Base-by-base conservation (phyloP, 371 early-diverging fungal genomes). In the Lichtheimia hyalospora region DNA sequence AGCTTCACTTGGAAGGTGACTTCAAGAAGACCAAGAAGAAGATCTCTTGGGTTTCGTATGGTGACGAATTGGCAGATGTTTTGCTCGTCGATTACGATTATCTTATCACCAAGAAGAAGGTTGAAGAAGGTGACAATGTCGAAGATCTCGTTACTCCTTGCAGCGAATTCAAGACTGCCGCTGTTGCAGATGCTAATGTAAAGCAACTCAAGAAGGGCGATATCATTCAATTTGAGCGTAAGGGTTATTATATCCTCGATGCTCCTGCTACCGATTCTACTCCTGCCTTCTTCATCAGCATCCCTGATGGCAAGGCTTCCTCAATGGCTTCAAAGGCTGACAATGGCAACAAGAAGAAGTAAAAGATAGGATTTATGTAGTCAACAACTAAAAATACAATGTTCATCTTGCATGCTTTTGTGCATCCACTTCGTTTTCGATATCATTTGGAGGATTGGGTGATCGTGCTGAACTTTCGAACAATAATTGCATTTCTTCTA, bases 11-110 rank as follows among this genome's bases (percentile, higher is more conserved):
- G 64, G 92, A 87, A 41, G 99, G 99, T 63, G 98, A 99, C 71
- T 96, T 96, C 71, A 99, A 98, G 75, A 90, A 92, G 77, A 99
- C 99, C 60, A 96, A 97, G 85, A 96, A 97, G 88, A 99, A 99
- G 90, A 76, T 99, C 56, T 97, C 99, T 2, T 99, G 99, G 99
- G 85, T 99, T 59, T 81, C 90, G 15, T 80, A 82, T 53, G 80
- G 82, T 39, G 72, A 81, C 24, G 75, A 84, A 15, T 73, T 88
- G 13, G 77, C 82, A 52, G 70, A 88, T 61, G 84, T 92, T 43
- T 69, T 87, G 60, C 77, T 98, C 58, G 66, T 87, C 67, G 96
- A 97, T 80, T 96, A 93, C 67, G 98, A 98, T 74, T 97, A 94
- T 70, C 75, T 98, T 72, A 96, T 98, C 69, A 97, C 92, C 59